Conservation (phyloP, 192 early-diverging fungal species). For the Podila epicladia region DNA sequence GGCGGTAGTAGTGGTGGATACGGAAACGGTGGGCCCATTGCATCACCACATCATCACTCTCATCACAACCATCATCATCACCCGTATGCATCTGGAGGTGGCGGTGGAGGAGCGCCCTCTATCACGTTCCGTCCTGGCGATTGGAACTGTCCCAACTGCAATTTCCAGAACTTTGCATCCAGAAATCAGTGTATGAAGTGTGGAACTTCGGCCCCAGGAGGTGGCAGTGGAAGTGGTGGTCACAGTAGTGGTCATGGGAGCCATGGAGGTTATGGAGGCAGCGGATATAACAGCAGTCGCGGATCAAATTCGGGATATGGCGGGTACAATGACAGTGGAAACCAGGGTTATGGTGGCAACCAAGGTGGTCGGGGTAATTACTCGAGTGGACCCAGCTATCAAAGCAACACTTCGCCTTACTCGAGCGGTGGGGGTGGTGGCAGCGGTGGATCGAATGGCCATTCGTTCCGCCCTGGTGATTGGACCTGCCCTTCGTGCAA, state of each 20-base stretch:
- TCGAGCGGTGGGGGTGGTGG: conserved; percentile 30
- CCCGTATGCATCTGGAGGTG: conserved; percentile 43
- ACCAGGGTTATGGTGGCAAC: conserved; percentile 21
- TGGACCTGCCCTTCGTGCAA: conserved; percentile 74
- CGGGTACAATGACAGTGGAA: conserved; percentile 28
- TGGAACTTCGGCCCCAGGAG: conserved; percentile 43
- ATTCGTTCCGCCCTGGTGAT: conserved; percentile 71
- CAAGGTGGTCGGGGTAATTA: conserved; percentile 12
- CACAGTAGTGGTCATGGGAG: conserved; percentile 21
- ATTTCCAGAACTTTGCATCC: conserved; percentile 84
- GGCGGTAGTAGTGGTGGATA: conserved; percentile 8
- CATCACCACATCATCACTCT: conserved; percentile 32
- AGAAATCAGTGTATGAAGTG: conserved; percentile 74
- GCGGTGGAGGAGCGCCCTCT: conserved; percentile 18
- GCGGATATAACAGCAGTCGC: conserved; percentile 11
- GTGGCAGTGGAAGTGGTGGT: conserved; percentile 32
- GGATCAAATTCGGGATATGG: conserved; percentile 19
- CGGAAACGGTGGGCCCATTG: conserved; percentile 31
- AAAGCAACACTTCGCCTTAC: conserved; percentile 19
- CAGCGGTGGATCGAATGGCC: conserved; percentile 29
- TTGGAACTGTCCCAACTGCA: conserved; percentile 81
- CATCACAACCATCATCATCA: conserved; percentile 41
- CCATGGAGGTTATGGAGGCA: conserved; percentile 14
- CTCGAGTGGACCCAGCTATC: conserved; percentile 3
- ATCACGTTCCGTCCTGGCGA: conserved; percentile 70